Evolutionary conservation across 2,329 filamentous ascomycete species (phyloP).

Genomic region (Neofusicoccum cordaticola): DNA sequence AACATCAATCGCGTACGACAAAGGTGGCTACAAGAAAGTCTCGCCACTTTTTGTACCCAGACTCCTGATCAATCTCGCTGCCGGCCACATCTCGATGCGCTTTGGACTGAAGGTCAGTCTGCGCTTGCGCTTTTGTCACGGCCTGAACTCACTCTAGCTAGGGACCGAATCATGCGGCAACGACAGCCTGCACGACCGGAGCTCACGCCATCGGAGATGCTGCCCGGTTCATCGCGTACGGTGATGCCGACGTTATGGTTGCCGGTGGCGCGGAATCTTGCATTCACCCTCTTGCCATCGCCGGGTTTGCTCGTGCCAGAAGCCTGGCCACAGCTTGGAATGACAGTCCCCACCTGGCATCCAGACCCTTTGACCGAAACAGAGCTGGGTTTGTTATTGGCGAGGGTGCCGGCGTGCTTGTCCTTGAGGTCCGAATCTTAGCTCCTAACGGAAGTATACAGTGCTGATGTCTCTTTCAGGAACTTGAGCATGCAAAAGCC

Average conservation of each 20-base stretch:
- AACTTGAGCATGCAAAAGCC: slow-evolving; percentile 79
- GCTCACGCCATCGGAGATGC: slow-evolving; percentile 94
- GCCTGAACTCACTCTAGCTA: not conserved
- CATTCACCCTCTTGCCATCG: slow-evolving; percentile 89
- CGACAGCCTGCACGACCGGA: slow-evolving; percentile 94
- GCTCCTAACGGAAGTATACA: not conserved
- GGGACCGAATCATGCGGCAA: slow-evolving; percentile 88
- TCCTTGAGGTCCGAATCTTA: slow-evolving; percentile 64
- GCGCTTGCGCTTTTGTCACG: slow-evolving; percentile 41
- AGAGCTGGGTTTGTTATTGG: slow-evolving; percentile 87
- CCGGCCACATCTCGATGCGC: slow-evolving; percentile 91
- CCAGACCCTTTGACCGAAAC: slow-evolving; percentile 79
- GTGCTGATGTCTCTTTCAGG: slow-evolving; percentile 43
- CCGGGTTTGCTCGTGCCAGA: slow-evolving; percentile 83
- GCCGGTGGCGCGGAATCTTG: slow-evolving; percentile 95
- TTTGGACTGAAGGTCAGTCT: slow-evolving; percentile 63
- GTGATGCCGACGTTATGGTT: slow-evolving; percentile 92
- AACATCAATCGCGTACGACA: slow-evolving; percentile 73
- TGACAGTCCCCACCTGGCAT: slow-evolving; percentile 65
- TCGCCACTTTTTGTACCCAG: slow-evolving; percentile 92
- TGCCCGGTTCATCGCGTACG: slow-evolving; percentile 83
- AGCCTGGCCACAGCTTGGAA: slow-evolving; percentile 84
- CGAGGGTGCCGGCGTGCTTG: slow-evolving; percentile 82
- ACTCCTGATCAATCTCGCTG: slow-evolving; percentile 90
- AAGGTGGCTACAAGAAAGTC: slow-evolving; percentile 83